Evolutionary conservation across 768 basidiomycete species (phyloP).

Genomic region (Pleurotus salmoneostramineus): DNA sequence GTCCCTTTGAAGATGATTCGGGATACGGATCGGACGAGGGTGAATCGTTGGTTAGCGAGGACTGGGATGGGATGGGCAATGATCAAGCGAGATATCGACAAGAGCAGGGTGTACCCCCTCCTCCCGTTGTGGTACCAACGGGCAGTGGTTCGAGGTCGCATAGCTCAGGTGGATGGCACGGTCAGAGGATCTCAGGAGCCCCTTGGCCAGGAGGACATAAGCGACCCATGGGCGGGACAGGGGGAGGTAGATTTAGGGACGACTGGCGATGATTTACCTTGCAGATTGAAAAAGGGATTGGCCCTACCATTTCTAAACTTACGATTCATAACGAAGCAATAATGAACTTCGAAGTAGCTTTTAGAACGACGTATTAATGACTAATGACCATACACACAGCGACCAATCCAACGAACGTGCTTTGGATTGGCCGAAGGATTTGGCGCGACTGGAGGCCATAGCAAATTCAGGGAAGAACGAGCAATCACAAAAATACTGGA

Average conservation of each 20-base stretch:
- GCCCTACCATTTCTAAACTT: too few species aligned
- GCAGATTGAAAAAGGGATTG: too few species aligned
- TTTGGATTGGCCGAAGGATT: too few species aligned
- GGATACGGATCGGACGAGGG: constrained; percentile 6
- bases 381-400: too few species aligned
- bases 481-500: too few species aligned
- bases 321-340: too few species aligned
- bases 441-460: too few species aligned
- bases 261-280: not conserved
- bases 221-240: not conserved
- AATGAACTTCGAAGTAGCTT: too few species aligned
- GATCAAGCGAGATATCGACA: not conserved
- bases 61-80: not conserved
- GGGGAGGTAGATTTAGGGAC: not conserved
- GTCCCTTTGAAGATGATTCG: not conserved
- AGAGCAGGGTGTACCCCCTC: not conserved
- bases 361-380: too few species aligned
- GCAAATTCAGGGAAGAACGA: too few species aligned
- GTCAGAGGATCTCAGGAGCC: not conserved
- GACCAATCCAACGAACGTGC: too few species aligned
- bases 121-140: not conserved
- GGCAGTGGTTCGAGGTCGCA: not conserved
- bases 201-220: not conserved
- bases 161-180: not conserved
- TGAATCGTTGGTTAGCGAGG: not conserved